Percentiles rank a stretch among this genome's conserved stretches.
These are phyloP conservation scores for Atkinsonella hypoxylon DNA, from an alignment of 2,329 filamentous ascomycete species.

Conservation along the genomic window DNA sequence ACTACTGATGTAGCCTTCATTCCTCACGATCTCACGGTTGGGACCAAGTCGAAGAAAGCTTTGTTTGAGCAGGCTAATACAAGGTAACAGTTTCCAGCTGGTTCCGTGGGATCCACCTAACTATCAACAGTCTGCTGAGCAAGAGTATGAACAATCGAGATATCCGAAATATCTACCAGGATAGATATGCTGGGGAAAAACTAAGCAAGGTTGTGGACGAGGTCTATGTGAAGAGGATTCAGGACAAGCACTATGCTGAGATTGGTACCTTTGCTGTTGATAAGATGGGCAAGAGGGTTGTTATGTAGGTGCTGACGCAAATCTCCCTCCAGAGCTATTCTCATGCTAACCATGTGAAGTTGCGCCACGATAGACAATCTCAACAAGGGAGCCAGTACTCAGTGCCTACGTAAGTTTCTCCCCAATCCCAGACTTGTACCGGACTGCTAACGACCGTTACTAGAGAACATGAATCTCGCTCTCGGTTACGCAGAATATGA, in stretches of 20 bases:
- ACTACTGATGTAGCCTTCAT: no score
- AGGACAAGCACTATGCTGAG: conserved; percentile 77
- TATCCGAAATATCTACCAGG: conserved; percentile 89
- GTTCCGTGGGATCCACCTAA: conserved; percentile 73
- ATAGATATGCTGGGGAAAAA: conserved; percentile 89
- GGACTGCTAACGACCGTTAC: conserved; percentile 40
- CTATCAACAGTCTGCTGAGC: conserved; percentile 79
- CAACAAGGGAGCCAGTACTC: conserved; percentile 84
- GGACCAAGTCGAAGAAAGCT: no score
- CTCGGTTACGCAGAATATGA: conserved; percentile 81
- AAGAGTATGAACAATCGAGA: conserved; percentile 82
- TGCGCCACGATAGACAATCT: conserved; percentile 86
- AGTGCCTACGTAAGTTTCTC: conserved; percentile 69
- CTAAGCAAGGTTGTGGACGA: conserved; percentile 88
- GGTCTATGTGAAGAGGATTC: conserved; percentile 75
- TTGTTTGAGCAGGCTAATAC: no score
- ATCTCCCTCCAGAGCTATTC: no score
- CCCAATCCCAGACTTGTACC: not conserved
- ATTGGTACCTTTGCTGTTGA: conserved; percentile 95
- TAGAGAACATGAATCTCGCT: conserved; percentile 90
- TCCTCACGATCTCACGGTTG: no score
- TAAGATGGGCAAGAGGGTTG: conserved; percentile 75
- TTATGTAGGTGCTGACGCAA: conserved; percentile 36
- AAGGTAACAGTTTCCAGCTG: conserved; percentile 31
- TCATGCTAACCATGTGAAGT: conserved; percentile 8